phyloP scores from a whole-genome alignment of 768 basidiomycete genomes.

The Leccinum broughii region DNA sequence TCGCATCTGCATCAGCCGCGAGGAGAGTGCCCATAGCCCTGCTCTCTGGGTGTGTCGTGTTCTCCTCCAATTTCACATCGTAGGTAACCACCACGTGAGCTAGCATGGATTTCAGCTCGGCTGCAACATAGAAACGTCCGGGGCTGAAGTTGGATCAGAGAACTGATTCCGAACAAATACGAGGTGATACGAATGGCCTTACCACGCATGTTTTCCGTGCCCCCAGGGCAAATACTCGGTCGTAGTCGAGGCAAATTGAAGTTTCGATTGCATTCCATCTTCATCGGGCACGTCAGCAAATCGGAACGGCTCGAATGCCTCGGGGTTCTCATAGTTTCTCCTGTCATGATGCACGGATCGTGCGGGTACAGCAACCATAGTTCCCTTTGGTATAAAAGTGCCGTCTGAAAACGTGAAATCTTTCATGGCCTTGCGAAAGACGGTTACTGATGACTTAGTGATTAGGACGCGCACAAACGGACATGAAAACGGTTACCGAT shows the following conservation, averaged over 20 bases:
- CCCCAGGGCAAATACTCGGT: constrained; percentile 39
- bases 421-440: constrained; percentile 28
- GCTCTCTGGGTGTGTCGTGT: neutral
- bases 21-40: neutral
- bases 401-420: constrained; percentile 41
- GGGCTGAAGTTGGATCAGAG: constrained; percentile 1
- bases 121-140: constrained; percentile 18
- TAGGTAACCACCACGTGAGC: constrained; percentile 16
- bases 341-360: constrained; percentile 23
- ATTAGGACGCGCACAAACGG: constrained; percentile 20
- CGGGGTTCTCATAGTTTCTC: constrained; percentile 32
- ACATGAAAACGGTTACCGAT: constrained; percentile 22
- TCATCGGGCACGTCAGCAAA: constrained; percentile 27
- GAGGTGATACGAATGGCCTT: neutral
- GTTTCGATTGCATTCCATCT: constrained; percentile 31
- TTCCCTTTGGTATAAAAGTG: constrained; percentile 38
- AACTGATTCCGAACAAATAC: neutral
- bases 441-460: neutral
- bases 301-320: constrained; percentile 13
- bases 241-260: constrained; percentile 36
- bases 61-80: constrained; percentile 1
- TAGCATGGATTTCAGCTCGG: constrained; percentile 14
- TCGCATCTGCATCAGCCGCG: neutral
- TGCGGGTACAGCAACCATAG: constrained; percentile 21
- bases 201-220: constrained; percentile 21